Conservation (phyloP, 345 rosid genomes). For the Citrus sp. region DNA sequence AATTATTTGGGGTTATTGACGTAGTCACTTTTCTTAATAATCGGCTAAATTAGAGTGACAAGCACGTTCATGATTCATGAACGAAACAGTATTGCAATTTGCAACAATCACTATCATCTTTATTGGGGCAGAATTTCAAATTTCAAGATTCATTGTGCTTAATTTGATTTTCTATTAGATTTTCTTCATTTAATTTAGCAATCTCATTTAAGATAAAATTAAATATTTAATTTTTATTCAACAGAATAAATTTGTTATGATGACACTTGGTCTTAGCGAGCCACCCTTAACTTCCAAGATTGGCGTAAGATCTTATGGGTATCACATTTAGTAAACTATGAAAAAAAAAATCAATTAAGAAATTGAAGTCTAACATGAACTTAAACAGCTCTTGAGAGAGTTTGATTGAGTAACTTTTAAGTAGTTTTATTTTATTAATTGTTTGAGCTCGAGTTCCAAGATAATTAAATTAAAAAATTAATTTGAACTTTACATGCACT, state of each 20-base stretch:
- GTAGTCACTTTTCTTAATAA: background rate
- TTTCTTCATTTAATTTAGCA: background rate
- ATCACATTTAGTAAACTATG: too few species aligned
- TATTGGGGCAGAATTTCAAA: background rate
- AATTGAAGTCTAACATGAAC: too few species aligned
- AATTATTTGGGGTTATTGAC: background rate
- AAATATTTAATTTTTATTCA: background rate
- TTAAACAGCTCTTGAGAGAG: fast-evolving
- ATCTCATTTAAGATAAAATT: background rate
- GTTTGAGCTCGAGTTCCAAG: fast-evolving
- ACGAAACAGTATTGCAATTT: background rate
- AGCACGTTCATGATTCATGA: background rate
- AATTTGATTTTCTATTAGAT: background rate
- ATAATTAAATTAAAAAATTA: too few species aligned
- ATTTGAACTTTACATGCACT: too few species aligned
- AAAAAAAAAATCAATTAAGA: too few species aligned
- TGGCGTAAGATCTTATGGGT: too few species aligned
- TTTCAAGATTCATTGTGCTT: background rate
- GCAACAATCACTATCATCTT: background rate
- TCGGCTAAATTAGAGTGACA: background rate
- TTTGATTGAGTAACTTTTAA: too few species aligned
- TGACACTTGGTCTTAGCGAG: too few species aligned
- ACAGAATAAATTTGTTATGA: too few species aligned
- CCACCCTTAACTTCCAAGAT: too few species aligned
- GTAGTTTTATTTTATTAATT: too few species aligned